These are phyloP conservation scores for Boletus coccyginus DNA, from an alignment of 768 basidiomycete species.

Conservation along the genomic window DNA sequence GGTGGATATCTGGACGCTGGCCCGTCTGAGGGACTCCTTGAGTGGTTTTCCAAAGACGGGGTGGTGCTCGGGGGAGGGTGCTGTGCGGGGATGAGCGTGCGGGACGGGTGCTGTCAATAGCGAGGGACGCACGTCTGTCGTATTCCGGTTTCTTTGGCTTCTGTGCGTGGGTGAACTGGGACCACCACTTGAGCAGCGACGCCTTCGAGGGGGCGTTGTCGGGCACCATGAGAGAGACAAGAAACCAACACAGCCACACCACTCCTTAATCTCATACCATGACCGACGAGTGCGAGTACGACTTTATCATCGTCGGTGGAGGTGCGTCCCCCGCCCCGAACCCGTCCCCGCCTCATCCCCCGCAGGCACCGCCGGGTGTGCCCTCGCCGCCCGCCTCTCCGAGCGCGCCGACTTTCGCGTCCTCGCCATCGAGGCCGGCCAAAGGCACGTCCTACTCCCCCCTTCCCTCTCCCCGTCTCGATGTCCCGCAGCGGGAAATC, in stretches of 20 bases:
- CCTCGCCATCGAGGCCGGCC: constrained; percentile 36
- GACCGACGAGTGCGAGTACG: constrained; percentile 39
- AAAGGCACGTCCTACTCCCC: constrained; percentile 43
- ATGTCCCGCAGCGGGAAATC: constrained; percentile 40
- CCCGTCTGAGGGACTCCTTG: constrained; percentile 78
- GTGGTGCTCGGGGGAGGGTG: constrained; percentile 36
- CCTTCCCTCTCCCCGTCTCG: no score
- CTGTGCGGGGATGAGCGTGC: constrained; percentile 8
- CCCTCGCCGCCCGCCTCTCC: constrained; percentile 43
- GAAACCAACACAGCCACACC: no score
- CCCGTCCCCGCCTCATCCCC: neutral
- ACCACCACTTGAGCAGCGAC: constrained; percentile 80
- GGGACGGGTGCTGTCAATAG: neutral
- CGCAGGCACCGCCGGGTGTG: constrained; percentile 44
- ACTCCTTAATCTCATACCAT: no score
- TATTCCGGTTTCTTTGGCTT: constrained; percentile 54
- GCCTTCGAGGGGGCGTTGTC: constrained; percentile 45
- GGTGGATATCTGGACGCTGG: constrained; percentile 92
- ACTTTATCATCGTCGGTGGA: constrained; percentile 56
- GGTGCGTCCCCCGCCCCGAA: constrained; percentile 28
- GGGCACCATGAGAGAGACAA: no score
- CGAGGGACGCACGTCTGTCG: constrained; percentile 25
- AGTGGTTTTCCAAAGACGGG: constrained; percentile 85
- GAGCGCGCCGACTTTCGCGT: constrained; percentile 36
- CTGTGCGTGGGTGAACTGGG: constrained; percentile 66